Evolutionary conservation across 345 rosid genomes (phyloP).

Genomic region (Ceriops decandra): DNA sequence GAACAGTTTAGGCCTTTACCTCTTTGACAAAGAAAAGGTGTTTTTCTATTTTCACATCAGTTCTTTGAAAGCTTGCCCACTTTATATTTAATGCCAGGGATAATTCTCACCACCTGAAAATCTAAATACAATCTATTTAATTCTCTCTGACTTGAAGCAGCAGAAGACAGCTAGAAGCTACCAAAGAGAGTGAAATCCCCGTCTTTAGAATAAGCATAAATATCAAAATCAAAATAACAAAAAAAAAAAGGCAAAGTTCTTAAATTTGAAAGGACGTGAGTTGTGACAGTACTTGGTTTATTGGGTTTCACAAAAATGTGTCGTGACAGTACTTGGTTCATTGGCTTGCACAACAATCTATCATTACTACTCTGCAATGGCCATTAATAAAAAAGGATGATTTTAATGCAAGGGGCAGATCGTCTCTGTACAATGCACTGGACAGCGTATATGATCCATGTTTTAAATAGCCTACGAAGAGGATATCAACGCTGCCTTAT

Average conservation of each 20-base stretch:
- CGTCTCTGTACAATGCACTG: constrained; percentile 31
- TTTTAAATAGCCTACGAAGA: constrained; percentile 20
- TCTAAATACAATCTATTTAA: constrained; percentile 31
- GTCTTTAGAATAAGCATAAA: constrained; percentile 29
- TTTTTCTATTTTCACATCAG: no score
- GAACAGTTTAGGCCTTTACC: not conserved
- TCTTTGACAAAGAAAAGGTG: constrained; percentile 18
- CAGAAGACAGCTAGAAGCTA: constrained; percentile 62
- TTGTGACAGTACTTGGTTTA: constrained; percentile 27
- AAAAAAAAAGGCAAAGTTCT: constrained; percentile 11
- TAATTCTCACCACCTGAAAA: constrained; percentile 36
- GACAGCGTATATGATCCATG: constrained; percentile 35
- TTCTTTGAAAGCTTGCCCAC: constrained; percentile 23
- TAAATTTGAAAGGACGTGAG: constrained; percentile 58
- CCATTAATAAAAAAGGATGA: constrained; percentile 36
- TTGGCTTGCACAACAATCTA: constrained; percentile 28
- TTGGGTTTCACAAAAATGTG: constrained; percentile 30
- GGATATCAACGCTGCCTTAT: constrained; percentile 26
- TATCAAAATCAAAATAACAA: not conserved
- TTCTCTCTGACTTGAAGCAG: constrained; percentile 44
- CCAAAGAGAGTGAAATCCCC: constrained; percentile 36
- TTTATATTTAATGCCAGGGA: constrained; percentile 21
- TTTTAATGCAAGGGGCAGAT: constrained; percentile 36
- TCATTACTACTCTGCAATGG: constrained; percentile 33
- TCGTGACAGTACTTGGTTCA: constrained; percentile 26